Percentiles rank a stretch among this genome's conserved stretches.
These are phyloP conservation scores for Sporothrix humicola DNA, from an alignment of 2,329 filamentous ascomycete genomes.

Conservation along the genomic window DNA sequence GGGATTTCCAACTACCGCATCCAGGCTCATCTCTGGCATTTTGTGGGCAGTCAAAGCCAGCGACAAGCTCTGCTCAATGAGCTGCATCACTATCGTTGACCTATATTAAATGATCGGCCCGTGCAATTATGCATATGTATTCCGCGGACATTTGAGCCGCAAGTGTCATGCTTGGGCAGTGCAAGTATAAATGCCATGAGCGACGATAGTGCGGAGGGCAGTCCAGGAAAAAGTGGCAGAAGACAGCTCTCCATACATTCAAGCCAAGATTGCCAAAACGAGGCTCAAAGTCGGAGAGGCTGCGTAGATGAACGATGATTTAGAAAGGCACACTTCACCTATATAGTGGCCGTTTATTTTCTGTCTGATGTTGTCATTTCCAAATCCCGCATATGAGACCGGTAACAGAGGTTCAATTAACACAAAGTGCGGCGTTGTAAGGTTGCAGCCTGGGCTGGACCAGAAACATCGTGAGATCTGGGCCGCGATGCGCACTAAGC, in stretches of 20 bases:
- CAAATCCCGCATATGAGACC: too few relatives aligned
- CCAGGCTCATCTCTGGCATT: too few relatives aligned
- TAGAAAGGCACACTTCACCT: too few relatives aligned
- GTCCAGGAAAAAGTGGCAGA: background rate
- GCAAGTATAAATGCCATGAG: slow-evolving; percentile 9
- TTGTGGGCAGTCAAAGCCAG: background rate
- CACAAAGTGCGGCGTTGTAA: too few relatives aligned
- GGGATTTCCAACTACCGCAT: background rate
- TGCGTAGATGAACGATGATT: too few relatives aligned
- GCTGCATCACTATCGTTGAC: background rate
- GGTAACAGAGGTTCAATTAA: too few relatives aligned
- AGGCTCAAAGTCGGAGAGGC: background rate
- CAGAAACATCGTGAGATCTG: slow-evolving; percentile 10
- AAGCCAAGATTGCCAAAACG: background rate
- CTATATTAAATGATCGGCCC: slow-evolving; percentile 4
- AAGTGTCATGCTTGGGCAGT: background rate
- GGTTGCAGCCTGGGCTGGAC: background rate
- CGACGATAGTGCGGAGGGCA: background rate
- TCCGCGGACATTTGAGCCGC: background rate
- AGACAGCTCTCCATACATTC: background rate
- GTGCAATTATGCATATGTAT: slow-evolving; percentile 19
- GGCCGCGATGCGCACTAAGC: background rate
- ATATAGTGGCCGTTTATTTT: background rate
- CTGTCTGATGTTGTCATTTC: background rate
- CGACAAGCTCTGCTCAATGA: background rate